Percentiles rank a stretch among this genome's conserved stretches.
phyloP scores from a whole-genome alignment of 2,329 filamentous ascomycete species.

The Fusarium heterosporum region DNA sequence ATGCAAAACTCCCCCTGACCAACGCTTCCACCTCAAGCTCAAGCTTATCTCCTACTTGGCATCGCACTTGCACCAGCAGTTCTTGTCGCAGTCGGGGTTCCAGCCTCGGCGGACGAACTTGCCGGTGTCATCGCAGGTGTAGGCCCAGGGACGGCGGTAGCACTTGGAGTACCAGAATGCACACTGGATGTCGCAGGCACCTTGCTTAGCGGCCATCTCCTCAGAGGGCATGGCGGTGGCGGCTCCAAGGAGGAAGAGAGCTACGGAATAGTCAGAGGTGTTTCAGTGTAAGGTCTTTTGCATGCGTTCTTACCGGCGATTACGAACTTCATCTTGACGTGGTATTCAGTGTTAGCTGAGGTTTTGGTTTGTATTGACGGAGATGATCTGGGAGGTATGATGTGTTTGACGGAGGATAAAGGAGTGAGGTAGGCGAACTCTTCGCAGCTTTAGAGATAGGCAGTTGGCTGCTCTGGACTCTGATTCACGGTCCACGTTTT shows the following conservation, averaged over 20 bases:
- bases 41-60: neutral
- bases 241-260: slow-evolving; percentile 5
- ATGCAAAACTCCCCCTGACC: neutral
- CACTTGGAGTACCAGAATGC: slow-evolving; percentile 9
- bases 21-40: neutral
- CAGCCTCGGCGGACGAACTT: slow-evolving; percentile 1
- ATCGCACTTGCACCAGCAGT: slow-evolving; percentile 22
- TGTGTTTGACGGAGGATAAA: neutral
- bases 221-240: slow-evolving; percentile 1
- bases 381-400: neutral
- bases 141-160: slow-evolving; percentile 17
- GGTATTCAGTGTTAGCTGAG: neutral
- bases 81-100: slow-evolving; percentile 18
- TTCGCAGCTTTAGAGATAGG: neutral
- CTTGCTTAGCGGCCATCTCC: neutral
- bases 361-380: neutral
- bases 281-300: neutral
- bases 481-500: neutral
- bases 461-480: neutral
- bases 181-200: neutral
- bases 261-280: neutral
- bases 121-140: slow-evolving; percentile 11
- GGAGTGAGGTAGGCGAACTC: neutral
- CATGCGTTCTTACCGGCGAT: neutral
- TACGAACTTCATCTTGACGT: slow-evolving; percentile 5